These are phyloP conservation scores for Nemania abortiva DNA, from an alignment of 2,329 filamentous ascomycete genomes.

Conservation along the genomic window DNA sequence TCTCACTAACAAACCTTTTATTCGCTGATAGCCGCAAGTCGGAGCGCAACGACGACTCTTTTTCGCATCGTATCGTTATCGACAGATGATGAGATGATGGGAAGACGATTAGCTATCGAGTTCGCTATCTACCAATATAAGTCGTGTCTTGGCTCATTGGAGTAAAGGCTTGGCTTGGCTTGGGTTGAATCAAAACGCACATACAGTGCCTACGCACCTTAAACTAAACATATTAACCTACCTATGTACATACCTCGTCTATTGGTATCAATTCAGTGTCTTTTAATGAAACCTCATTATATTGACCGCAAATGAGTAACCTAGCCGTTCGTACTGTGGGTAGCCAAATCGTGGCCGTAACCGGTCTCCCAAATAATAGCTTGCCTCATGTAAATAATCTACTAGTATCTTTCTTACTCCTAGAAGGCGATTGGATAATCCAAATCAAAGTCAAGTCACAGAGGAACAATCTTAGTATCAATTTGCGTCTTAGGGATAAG, in stretches of 20 bases:
- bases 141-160: constrained; percentile 30
- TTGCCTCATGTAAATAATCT: background rate
- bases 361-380: background rate
- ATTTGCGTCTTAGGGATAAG: too few species aligned
- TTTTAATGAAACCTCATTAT: background rate
- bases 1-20: background rate
- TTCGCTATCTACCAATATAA: constrained; percentile 1
- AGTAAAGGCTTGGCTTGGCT: constrained; percentile 23
- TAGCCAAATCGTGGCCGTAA: background rate
- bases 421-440: too few species aligned
- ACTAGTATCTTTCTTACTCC: too few species aligned
- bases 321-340: background rate
- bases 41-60: constrained; percentile 11
- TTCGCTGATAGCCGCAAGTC: constrained; percentile 2
- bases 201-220: background rate
- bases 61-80: constrained; percentile 7
- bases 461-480: too few species aligned
- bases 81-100: constrained; percentile 21
- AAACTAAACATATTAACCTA: constrained; percentile 3
- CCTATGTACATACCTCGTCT: constrained; percentile 6
- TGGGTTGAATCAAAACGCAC: constrained; percentile 9
- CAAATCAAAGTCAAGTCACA: too few species aligned
- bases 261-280: background rate
- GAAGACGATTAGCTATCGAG: constrained; percentile 7
- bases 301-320: background rate